phyloP scores from a whole-genome alignment of 495 filamentous ascomycete species.

The Pyrenula aspistea region DNA sequence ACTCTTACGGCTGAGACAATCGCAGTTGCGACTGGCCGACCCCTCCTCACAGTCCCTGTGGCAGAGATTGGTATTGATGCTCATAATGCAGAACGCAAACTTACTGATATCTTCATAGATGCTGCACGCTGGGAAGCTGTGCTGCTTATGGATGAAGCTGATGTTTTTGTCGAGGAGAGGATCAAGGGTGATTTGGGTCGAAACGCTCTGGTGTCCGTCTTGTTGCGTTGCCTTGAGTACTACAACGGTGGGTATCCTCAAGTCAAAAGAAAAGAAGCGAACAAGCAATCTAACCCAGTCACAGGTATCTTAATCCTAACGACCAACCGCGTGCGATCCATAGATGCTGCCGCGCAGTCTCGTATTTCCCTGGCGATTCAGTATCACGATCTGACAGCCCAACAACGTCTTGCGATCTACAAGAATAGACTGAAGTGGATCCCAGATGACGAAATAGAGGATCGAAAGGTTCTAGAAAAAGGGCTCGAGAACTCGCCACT shows the following conservation, averaged over 20 bases:
- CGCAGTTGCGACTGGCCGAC: slow-evolving; percentile 13
- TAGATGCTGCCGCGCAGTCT: slow-evolving; percentile 22
- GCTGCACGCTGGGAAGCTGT: slow-evolving; percentile 36
- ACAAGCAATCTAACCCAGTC: no score
- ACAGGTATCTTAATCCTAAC: slow-evolving; percentile 17
- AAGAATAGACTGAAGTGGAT: no score
- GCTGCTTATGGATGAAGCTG: slow-evolving; percentile 43
- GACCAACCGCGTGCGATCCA: slow-evolving; percentile 30
- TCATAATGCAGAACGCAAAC: slow-evolving; percentile 23
- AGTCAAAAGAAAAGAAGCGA: no score
- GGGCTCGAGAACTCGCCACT: no score
- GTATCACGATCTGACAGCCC: slow-evolving; percentile 1
- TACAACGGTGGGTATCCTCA: no score
- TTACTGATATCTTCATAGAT: slow-evolving; percentile 25
- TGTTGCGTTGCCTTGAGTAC: no score
- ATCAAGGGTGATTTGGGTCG: slow-evolving; percentile 23
- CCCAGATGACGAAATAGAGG: no score
- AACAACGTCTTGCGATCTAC: no score
- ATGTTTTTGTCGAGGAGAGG: slow-evolving; percentile 41
- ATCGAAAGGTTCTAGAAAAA: no score
- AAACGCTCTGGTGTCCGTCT: slow-evolving; percentile 34
- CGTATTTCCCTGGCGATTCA: no score
- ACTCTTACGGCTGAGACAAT: slow-evolving; percentile 22
- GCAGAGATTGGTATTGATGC: slow-evolving; percentile 25
- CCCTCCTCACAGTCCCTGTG: slow-evolving; percentile 18